These are phyloP conservation scores for Herpetospermum pedunculosum DNA, from an alignment of 306 rosid genomes.

Conservation along the genomic window DNA sequence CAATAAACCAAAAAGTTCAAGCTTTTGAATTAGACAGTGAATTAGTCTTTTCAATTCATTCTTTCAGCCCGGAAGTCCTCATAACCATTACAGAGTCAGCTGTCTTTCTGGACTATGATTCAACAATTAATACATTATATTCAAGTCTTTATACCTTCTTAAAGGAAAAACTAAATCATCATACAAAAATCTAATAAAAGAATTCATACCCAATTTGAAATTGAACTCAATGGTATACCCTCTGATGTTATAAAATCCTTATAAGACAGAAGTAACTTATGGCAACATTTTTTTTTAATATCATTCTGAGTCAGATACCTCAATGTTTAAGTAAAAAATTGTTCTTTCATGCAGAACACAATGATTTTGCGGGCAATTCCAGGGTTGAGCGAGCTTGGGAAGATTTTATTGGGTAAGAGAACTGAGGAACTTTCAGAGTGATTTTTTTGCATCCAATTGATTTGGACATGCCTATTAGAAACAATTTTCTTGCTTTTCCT, in stretches of 20 bases:
- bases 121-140: not conserved
- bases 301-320: no score
- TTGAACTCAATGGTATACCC: not conserved
- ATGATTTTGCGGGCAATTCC: slow-evolving; percentile 86
- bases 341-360: slow-evolving; percentile 52
- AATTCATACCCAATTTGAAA: not conserved
- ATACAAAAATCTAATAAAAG: not conserved
- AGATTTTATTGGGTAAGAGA: slow-evolving; percentile 54
- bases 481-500: not conserved
- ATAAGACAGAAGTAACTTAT: not conserved
- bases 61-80: not conserved
- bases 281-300: not conserved
- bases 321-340: not conserved
- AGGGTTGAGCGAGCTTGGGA: slow-evolving; percentile 72
- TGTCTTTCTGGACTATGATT: not conserved
- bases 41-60: not conserved
- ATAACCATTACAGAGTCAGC: not conserved
- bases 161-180: not conserved
- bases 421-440: not conserved
- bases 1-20: not conserved
- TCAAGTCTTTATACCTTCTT: not conserved
- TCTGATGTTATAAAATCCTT: not conserved
- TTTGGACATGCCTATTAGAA: not conserved
- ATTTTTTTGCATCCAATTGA: not conserved
- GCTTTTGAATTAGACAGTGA: not conserved